Evolutionary conservation across 2,329 filamentous ascomycete genomes (phyloP), one percentile per base, ranked within the genome.

Genomic region (Claviceps sp.): DNA sequence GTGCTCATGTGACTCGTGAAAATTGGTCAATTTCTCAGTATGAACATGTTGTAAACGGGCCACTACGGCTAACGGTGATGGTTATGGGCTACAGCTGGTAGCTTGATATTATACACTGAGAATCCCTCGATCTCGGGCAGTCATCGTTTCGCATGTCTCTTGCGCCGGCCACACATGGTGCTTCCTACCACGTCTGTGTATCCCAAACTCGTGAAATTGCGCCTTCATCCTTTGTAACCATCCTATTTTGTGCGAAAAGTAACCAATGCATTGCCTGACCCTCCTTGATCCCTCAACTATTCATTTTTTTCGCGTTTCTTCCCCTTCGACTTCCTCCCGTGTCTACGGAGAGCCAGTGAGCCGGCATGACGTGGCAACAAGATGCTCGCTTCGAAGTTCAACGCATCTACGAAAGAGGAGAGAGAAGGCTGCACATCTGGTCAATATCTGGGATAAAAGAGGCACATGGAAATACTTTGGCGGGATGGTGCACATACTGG

Each of bases 401-500:
- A 13, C 26, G 22, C 34, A 14, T 56, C 64, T 78, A 84, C 57
- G 78, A 80, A 62, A 84, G 79, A 56, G 80, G 80, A 51, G 80
- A 83, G 59, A 83, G 72, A 56, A 83, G 75, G 64, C 80, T 83
- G 52, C 51, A 17, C 38, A 45, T 13, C 52, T 6, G 4, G 54
- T 68, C 50, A 67, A 62, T 52, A 42, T 34, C 17, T 37, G 17
- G 16, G 3, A 5, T 3, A 29, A 26, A 38, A 17, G 13, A 20
- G 7, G 4, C 13, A 17, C 37, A 2, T 29, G 29, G 6, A 11
- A 45, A 6, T 22, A 44, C 42, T 26, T 44, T 20, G 11, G 13
- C 7, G n/a, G 16, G 34, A 16, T 14, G 34, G 16, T 29, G 36
- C 17, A 50, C 71, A 51, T 72, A 80, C 77, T 74, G 73, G 63